A percentile compares a stretch with the other conserved stretches of the same genome.
Conservation (phyloP, 2,329 filamentous ascomycete genomes). For the Chaetomium sp. region DNA sequence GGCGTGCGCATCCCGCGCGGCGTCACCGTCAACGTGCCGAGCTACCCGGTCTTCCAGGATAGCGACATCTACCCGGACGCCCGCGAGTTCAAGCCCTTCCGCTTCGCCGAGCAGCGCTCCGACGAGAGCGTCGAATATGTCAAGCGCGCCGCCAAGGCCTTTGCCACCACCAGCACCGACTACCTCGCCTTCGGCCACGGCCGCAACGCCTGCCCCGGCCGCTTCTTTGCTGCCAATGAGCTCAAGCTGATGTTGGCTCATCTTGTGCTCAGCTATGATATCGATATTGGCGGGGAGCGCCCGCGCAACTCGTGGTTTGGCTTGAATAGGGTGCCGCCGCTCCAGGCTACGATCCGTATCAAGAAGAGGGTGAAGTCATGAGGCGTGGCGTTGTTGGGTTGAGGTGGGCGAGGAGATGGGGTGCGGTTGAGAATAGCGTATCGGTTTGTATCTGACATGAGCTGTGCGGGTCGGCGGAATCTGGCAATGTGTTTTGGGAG, state of each 20-base stretch:
- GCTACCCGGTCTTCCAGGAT: conserved; percentile 39
- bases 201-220: conserved; percentile 44
- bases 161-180: conserved; percentile 40
- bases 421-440: background rate
- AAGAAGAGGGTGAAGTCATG: background rate
- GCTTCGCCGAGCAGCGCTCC: conserved; percentile 33
- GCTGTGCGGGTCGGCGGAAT: background rate
- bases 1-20: conserved; percentile 41
- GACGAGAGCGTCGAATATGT: conserved; percentile 34
- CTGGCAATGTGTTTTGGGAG: background rate
- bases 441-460: background rate
- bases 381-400: background rate
- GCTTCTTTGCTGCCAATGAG: conserved; percentile 45
- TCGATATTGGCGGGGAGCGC: conserved; percentile 19
- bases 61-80: conserved; percentile 33
- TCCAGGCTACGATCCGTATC: conserved; percentile 28
- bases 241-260: conserved; percentile 40
- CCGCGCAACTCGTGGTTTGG: conserved; percentile 28
- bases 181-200: conserved; percentile 46
- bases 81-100: conserved; percentile 37
- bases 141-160: conserved; percentile 37
- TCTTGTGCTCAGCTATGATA: conserved; percentile 28
- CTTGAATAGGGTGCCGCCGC: conserved; percentile 24
- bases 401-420: too few relatives aligned
- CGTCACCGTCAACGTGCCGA: conserved; percentile 37